Base-by-base conservation (phyloP, 805 yeast species). In the Wickerhamomyces ciferrii region DNA sequence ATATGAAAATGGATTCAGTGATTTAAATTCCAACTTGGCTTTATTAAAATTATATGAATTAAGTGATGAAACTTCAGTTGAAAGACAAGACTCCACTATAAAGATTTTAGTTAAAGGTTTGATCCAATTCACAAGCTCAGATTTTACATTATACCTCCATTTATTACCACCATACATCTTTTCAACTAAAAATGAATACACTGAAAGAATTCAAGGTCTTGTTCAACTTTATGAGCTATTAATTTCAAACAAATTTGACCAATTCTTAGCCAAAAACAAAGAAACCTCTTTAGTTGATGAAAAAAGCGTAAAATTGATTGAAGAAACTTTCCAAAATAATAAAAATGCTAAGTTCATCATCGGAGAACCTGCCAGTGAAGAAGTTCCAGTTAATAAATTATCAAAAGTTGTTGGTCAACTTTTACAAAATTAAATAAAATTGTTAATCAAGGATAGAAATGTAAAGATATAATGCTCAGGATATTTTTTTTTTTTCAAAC, bases 21-120 rank as follows among this genome's bases (percentile, higher is more conserved):
- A 71, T 53, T 57, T 71, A 40, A 65, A 59, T 50, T 72, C 79
- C 49, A 74, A 72, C 54, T 53, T 74, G 55, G 79, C 79, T 1
- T 61, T 74, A 20, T 59, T 74, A 49, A 74, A 74, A 47, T 62
- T 75, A 42, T 74, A 66, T 43, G 69, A 65, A 47, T 53, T 67
- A 23, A 60, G 64, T 41, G 68, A 69, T 21, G 68, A 65, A 25
- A 53, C 62, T 23, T 56, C 65, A 13, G 52, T 58, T 23, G 68
- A 66, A 48, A 71, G 74, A 49, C 68, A 66, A 50, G 67, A 67
- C 17, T 53, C 62, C 24, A 67, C 74, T 15, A 48, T 70, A 18
- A 68, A 68, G 49, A 59, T 69, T 29, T 63, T 74, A 23, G 52
- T 69, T 42, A 67, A 70, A 51, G 74, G 77, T 8, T 59, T 74